A percentile compares a stretch with the other conserved stretches of the same genome.
Conservation (phyloP, 768 basidiomycete species). For the Dioszegia aurantiaca region DNA sequence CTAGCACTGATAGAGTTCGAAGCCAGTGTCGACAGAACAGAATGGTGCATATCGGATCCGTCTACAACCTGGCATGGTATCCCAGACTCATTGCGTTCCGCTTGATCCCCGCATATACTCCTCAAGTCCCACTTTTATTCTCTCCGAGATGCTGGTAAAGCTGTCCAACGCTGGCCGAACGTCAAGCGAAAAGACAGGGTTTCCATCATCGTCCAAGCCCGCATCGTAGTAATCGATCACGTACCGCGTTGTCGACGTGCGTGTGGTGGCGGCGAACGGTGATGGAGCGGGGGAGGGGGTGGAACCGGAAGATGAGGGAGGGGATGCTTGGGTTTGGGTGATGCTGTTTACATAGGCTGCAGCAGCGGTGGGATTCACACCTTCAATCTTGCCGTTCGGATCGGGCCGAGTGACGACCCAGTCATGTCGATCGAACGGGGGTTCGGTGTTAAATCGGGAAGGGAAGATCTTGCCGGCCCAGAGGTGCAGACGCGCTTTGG, state of each 20-base stretch:
- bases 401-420: slow-evolving; percentile 76
- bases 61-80: no score
- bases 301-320: slow-evolving; percentile 7
- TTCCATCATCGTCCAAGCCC: slow-evolving; percentile 80
- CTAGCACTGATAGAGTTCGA: no score
- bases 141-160: slow-evolving; percentile 68
- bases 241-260: slow-evolving; percentile 60
- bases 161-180: slow-evolving; percentile 92
- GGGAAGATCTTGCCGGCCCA: slow-evolving; percentile 87
- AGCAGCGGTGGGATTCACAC: slow-evolving; percentile 42
- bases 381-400: slow-evolving; percentile 31
- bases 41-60: slow-evolving; percentile 1
- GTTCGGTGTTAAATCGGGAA: slow-evolving; percentile 78
- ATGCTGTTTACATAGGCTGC: not conserved
- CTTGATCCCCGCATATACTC: slow-evolving; percentile 25
- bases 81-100: not conserved
- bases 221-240: slow-evolving; percentile 99
- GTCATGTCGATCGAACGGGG: slow-evolving; percentile 97
- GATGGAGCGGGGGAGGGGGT: slow-evolving; percentile 7
- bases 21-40: no score
- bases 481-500: slow-evolving; percentile 84
- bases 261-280: slow-evolving; percentile 7
- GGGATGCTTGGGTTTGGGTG: slow-evolving; percentile 1
- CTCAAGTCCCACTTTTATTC: slow-evolving; percentile 57
- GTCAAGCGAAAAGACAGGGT: slow-evolving; percentile 91